A percentile compares a stretch with the other conserved stretches of the same genome.
These are phyloP conservation scores for Crucibulum laeve DNA, from an alignment of 768 basidiomycete species.

Conservation along the genomic window DNA sequence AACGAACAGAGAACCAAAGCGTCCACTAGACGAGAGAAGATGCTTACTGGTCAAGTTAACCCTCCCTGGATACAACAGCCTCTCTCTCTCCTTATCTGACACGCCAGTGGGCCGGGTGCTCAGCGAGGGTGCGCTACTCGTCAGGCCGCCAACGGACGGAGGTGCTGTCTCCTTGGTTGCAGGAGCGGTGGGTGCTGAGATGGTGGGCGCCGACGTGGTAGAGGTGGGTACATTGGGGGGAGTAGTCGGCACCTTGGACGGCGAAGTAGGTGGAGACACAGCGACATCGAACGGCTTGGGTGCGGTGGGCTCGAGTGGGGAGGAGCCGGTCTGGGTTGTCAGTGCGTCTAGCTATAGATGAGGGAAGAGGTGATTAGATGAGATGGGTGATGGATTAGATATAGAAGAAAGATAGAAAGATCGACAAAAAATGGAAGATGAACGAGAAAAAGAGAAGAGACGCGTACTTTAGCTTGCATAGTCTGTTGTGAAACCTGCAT, in stretches of 20 bases:
- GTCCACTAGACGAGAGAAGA: neutral
- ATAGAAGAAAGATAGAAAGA: too few relatives aligned
- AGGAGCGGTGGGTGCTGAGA: slow-evolving; percentile 14
- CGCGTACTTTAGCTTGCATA: slow-evolving; percentile 69
- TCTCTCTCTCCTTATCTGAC: slow-evolving; percentile 67
- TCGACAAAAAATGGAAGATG: neutral
- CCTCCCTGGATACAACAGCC: slow-evolving; percentile 72
- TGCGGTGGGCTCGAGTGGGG: slow-evolving; percentile 25
- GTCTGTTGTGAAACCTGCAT: slow-evolving; percentile 74
- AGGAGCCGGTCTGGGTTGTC: slow-evolving; percentile 9
- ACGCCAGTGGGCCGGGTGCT: slow-evolving; percentile 1
- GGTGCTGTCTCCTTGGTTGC: too few relatives aligned
- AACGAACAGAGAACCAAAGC: neutral
- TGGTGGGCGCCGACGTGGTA: slow-evolving; percentile 19
- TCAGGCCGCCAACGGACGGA: too few relatives aligned
- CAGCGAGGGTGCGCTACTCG: slow-evolving; percentile 6
- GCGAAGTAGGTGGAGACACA: slow-evolving; percentile 8
- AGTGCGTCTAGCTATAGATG: slow-evolving; percentile 47
- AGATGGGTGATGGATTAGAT: too few relatives aligned
- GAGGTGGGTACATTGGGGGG: slow-evolving; percentile 16
- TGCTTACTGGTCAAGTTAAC: slow-evolving; percentile 80
- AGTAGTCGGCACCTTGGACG: slow-evolving; percentile 2
- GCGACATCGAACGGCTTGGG: slow-evolving; percentile 4
- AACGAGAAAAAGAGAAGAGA: neutral
- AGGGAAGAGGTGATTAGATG: neutral